phyloP scores from a whole-genome alignment of 441 rosid genomes.

The Kokia cookei region DNA sequence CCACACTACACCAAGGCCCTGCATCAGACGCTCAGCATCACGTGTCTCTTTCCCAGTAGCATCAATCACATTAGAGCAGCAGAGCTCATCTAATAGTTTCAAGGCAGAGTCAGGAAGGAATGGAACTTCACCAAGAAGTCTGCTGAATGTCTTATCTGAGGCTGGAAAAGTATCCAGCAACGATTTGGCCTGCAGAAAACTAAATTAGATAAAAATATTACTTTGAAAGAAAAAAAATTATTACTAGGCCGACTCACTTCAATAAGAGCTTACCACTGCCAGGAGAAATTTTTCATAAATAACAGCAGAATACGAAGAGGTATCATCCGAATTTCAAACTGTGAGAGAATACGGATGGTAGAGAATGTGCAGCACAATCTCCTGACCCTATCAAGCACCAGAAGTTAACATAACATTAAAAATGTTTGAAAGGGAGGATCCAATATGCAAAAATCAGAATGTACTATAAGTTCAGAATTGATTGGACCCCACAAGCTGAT shows the following conservation, averaged over 20 bases:
- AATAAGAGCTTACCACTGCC: constrained; percentile 62
- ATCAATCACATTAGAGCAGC: constrained; percentile 64
- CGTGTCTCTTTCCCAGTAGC: constrained; percentile 54
- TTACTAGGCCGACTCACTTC: constrained; percentile 7
- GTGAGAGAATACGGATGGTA: constrained; percentile 76
- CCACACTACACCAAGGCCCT: constrained; percentile 99
- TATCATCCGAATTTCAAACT: constrained; percentile 41
- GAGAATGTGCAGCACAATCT: constrained; percentile 78
- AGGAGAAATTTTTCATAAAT: constrained; percentile 79
- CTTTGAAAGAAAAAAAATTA: constrained; percentile 4
- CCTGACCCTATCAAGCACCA: constrained; percentile 71
- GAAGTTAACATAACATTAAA: constrained; percentile 15
- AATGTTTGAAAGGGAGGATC: neutral
- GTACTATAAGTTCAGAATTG: neutral
- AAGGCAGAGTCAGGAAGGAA: constrained; percentile 72
- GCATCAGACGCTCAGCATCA: constrained; percentile 93
- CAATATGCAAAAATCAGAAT: neutral
- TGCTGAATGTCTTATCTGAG: constrained; percentile 92
- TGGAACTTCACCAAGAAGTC: constrained; percentile 96
- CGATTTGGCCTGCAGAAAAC: constrained; percentile 67
- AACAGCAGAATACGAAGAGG: constrained; percentile 43
- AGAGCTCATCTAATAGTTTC: constrained; percentile 75
- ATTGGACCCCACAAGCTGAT: neutral
- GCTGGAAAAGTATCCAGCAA: constrained; percentile 87
- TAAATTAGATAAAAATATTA: constrained; percentile 24